A percentile compares a stretch with the other conserved stretches of the same genome.
Conservation (phyloP, 345 rosid species). For the Stellera chamaejasme region DNA sequence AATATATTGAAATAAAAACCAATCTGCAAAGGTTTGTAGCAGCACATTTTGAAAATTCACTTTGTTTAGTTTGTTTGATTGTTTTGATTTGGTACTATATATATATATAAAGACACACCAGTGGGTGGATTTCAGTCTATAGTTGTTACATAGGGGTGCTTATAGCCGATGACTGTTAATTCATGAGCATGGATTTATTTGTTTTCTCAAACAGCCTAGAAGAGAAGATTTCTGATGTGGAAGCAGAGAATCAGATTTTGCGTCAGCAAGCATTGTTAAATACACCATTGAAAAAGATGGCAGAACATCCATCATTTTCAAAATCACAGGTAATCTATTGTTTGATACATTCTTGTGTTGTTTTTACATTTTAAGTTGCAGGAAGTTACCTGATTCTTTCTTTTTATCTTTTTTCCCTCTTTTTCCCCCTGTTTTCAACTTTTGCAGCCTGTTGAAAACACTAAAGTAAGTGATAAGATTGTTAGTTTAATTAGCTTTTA, state of each 20-base stretch:
- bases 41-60: no score
- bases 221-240: constrained; percentile 74
- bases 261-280: constrained; percentile 47
- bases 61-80: constrained; percentile 6
- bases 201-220: constrained; percentile 42
- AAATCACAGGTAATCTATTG: constrained; percentile 27
- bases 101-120: no score
- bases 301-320: constrained; percentile 43
- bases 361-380: background rate
- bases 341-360: constrained; percentile 5
- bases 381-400: background rate
- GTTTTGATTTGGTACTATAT: no score
- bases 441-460: constrained; percentile 59
- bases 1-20: constrained; percentile 70
- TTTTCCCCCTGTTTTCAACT: constrained; percentile 5
- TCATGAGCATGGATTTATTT: constrained; percentile 1
- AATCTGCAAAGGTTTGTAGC: constrained; percentile 52
- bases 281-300: constrained; percentile 42
- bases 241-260: constrained; percentile 60
- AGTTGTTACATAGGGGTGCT: background rate
- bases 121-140: no score
- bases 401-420: constrained; percentile 6
- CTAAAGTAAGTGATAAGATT: constrained; percentile 36
- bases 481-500: constrained; percentile 8
- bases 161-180: background rate